These are phyloP conservation scores for Globisporangium abappressorium DNA, from an alignment of 352 stramenopile species.

Conservation along the genomic window DNA sequence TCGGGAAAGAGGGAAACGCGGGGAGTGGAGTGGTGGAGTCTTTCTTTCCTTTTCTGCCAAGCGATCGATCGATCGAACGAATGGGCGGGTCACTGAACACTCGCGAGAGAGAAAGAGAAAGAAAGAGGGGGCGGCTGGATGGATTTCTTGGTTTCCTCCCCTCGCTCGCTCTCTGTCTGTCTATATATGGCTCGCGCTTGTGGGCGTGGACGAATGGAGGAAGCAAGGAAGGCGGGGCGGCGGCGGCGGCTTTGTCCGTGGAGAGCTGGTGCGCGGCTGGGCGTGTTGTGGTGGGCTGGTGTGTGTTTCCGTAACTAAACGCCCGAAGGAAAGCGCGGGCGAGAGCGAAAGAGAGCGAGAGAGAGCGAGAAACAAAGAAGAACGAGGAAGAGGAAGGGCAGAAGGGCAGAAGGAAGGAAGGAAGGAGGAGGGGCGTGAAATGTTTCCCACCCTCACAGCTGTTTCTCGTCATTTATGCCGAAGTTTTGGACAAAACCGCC, in stretches of 20 bases:
- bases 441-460: background rate
- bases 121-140: background rate
- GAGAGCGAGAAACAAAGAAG: conserved; percentile 13
- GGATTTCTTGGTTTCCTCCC: background rate
- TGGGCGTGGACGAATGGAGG: background rate
- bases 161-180: background rate
- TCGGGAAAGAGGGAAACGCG: background rate
- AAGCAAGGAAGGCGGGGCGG: no score
- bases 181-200: background rate
- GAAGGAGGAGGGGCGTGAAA: background rate
- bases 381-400: conserved; percentile 9
- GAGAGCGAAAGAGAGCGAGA: conserved; percentile 3
- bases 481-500: background rate
- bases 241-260: background rate
- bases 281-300: background rate
- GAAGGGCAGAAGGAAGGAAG: background rate
- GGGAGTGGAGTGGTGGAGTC: background rate
- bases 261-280: background rate
- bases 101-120: background rate
- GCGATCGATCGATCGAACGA: background rate
- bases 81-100: background rate
- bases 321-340: background rate
- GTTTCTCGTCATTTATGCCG: background rate
- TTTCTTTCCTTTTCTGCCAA: background rate
- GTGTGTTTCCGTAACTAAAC: conserved; percentile 10